Conservation (phyloP, 306 rosid species). For the Vigna trinervia region DNA sequence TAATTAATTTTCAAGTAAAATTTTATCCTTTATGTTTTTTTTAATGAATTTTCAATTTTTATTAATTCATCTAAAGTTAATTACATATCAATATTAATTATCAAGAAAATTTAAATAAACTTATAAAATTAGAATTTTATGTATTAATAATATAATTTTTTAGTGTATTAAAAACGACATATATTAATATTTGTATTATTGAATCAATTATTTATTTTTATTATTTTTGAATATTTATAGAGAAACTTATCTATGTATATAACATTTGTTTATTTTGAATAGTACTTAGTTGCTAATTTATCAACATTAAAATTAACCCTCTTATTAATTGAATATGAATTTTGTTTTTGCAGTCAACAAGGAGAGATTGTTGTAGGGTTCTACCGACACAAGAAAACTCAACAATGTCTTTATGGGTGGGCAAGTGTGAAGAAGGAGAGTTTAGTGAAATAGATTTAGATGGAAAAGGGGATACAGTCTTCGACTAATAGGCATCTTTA, state of each 20-base stretch:
- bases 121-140: too few relatives aligned
- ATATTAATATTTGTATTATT: too few relatives aligned
- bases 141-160: too few relatives aligned
- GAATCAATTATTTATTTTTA: too few relatives aligned
- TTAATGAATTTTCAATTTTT: too few relatives aligned
- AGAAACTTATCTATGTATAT: neutral
- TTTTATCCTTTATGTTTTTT: too few relatives aligned
- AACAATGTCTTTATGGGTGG: slow-evolving; percentile 72
- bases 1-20: too few relatives aligned
- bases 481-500: neutral
- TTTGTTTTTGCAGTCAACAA: slow-evolving; percentile 77
- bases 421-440: slow-evolving; percentile 68
- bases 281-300: neutral
- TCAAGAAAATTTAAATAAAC: too few relatives aligned
- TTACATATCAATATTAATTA: too few relatives aligned
- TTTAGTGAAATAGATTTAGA: neutral
- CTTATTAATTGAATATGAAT: slow-evolving; percentile 37
- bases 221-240: too few relatives aligned
- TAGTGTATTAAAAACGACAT: too few relatives aligned
- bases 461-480: neutral
- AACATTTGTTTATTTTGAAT: neutral
- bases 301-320: slow-evolving; percentile 3
- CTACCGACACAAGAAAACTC: slow-evolving; percentile 61
- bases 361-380: slow-evolving; percentile 89
- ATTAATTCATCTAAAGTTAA: too few relatives aligned